Conservation (phyloP, 2,329 filamentous ascomycete genomes). For the Xylaria sp. region DNA sequence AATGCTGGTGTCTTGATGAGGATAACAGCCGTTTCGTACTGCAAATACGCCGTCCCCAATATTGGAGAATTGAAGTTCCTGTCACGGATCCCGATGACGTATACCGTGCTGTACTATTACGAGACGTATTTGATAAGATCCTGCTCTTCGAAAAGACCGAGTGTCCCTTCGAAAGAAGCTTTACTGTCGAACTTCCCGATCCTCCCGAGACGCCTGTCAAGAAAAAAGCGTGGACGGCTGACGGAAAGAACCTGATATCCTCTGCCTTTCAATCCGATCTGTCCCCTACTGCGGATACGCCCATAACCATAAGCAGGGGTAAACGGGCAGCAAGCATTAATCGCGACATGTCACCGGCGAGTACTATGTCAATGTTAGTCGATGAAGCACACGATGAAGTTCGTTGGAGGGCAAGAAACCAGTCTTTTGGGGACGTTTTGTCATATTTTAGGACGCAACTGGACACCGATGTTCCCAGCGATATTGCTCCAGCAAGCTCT, state of each 20-base stretch:
- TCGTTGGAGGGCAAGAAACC: background rate
- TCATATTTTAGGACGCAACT: background rate
- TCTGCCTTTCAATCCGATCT: constrained; percentile 50
- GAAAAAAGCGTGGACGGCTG: constrained; percentile 75
- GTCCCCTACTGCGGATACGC: constrained; percentile 39
- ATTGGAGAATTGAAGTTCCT: constrained; percentile 90
- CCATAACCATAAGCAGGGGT: constrained; percentile 39
- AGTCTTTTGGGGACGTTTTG: background rate
- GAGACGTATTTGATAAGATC: constrained; percentile 74
- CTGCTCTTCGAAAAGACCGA: constrained; percentile 87
- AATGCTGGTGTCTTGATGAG: constrained; percentile 93
- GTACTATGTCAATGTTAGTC: background rate
- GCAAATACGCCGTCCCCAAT: constrained; percentile 82
- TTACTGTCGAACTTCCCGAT: constrained; percentile 78
- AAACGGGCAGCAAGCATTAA: constrained; percentile 33
- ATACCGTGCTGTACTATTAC: constrained; percentile 72
- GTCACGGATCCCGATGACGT: constrained; percentile 71
- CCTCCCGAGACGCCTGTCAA: constrained; percentile 71
- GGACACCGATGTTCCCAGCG: background rate
- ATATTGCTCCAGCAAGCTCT: background rate
- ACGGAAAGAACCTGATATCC: constrained; percentile 52
- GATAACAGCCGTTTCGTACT: constrained; percentile 84
- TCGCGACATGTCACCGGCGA: constrained; percentile 1
- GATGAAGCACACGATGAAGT: background rate
- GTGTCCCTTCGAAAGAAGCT: constrained; percentile 84